Conservation (phyloP, 352 stramenopile genomes). For the Globisporangium irregulare region DNA sequence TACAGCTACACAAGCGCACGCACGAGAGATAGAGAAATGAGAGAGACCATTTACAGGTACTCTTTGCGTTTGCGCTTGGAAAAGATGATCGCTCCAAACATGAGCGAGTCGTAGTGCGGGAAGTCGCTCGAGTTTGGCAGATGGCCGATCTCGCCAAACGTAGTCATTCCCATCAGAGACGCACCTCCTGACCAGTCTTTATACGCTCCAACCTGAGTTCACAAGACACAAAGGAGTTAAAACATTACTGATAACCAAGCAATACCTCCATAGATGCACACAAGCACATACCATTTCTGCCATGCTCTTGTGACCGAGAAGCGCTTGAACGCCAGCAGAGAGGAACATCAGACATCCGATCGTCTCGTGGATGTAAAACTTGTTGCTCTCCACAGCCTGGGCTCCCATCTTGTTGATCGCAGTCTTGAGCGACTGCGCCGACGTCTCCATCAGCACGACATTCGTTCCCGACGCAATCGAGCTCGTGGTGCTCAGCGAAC, state of each 20-base stretch:
- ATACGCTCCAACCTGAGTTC: conserved; percentile 74
- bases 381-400: conserved; percentile 68
- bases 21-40: too few relatives aligned
- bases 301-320: conserved; percentile 86
- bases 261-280: too few relatives aligned
- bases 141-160: conserved; percentile 85
- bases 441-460: conserved; percentile 88
- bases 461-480: conserved; percentile 72
- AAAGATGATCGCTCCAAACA: conserved; percentile 87
- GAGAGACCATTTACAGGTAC: conserved; percentile 40
- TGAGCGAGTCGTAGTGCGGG: conserved; percentile 87
- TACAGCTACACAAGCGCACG: background rate
- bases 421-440: conserved; percentile 71
- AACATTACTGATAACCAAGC: too few relatives aligned
- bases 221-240: background rate
- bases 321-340: conserved; percentile 78
- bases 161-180: conserved; percentile 86
- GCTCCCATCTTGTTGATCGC: conserved; percentile 87
- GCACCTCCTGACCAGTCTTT: conserved; percentile 79
- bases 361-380: conserved; percentile 81
- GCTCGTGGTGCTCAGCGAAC: conserved; percentile 79
- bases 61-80: conserved; percentile 82
- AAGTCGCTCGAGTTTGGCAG: conserved; percentile 76
- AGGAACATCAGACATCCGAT: conserved; percentile 87
- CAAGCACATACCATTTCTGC: conserved; percentile 65